A percentile compares a stretch with the other conserved stretches of the same genome.
phyloP scores from a whole-genome alignment of 2,329 filamentous ascomycete species.

The Tolypocladium sp. region DNA sequence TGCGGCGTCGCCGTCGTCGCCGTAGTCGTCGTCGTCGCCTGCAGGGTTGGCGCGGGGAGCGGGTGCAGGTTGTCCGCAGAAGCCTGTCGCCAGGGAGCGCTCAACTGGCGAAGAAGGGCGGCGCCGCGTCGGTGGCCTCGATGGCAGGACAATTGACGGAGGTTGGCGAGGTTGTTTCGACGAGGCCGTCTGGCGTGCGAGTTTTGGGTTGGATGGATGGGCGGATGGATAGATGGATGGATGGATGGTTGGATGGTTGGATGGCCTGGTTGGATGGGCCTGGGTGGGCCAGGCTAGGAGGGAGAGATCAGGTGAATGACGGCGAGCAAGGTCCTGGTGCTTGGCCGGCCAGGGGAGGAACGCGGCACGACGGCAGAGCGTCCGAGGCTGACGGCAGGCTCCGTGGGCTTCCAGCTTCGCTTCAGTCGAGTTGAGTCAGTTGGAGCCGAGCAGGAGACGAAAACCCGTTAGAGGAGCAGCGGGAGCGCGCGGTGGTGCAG shows the following conservation, averaged over 20 bases:
- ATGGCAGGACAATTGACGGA: neutral
- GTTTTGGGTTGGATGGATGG: slow-evolving; percentile 1
- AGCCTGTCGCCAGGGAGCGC: neutral
- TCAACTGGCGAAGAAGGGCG: neutral
- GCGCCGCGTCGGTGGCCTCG: neutral
- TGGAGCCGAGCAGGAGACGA: neutral
- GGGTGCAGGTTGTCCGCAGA: neutral
- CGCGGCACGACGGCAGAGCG: neutral
- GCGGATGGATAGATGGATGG: neutral
- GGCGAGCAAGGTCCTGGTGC: slow-evolving; percentile 2
- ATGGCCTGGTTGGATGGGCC: slow-evolving; percentile 1
- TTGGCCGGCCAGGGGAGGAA: neutral
- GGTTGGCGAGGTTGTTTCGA: neutral
- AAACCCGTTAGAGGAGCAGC: neutral
- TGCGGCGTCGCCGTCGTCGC: neutral
- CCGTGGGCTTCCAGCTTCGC: neutral
- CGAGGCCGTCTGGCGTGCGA: neutral
- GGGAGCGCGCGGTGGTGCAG: neutral
- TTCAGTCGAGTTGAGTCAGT: neutral
- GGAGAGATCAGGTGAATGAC: slow-evolving; percentile 7
- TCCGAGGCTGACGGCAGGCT: neutral
- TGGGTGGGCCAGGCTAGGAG: slow-evolving; percentile 5
- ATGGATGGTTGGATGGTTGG: neutral
- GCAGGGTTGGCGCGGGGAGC: neutral
- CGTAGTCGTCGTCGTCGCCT: neutral